Conservation (phyloP, 257 asterid genomes). For the Capsicum rhomboideum region DNA sequence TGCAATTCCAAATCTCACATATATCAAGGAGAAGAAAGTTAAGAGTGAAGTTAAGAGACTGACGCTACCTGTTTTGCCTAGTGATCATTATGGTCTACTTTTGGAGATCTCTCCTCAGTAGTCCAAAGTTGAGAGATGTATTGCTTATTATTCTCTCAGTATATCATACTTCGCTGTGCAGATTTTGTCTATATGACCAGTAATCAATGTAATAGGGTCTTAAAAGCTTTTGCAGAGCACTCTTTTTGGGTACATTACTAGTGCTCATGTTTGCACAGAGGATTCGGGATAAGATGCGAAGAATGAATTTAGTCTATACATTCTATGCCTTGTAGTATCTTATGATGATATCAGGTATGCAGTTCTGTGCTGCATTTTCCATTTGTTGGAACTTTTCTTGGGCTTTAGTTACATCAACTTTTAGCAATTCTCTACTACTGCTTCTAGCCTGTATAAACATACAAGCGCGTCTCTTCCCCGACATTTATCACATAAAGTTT, state of each 20-base stretch:
- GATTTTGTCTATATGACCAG: neutral
- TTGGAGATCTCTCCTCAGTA: constrained; percentile 40
- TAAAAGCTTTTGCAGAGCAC: neutral
- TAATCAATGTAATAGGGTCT: neutral
- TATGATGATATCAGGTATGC: neutral
- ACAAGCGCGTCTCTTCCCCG: too few relatives aligned
- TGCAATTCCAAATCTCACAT: constrained; percentile 52
- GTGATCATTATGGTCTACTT: constrained; percentile 91
- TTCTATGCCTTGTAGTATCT: neutral
- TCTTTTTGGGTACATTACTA: neutral
- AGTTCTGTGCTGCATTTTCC: neutral
- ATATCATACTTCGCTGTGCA: neutral
- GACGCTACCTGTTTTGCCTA: constrained; percentile 81
- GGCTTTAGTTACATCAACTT: neutral
- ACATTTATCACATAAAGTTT: too few relatives aligned
- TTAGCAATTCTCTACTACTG: too few relatives aligned
- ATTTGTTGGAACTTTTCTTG: neutral
- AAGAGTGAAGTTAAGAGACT: constrained; percentile 53
- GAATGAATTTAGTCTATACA: too few relatives aligned
- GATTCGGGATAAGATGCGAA: neutral
- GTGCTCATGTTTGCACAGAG: neutral
- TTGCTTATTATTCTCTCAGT: neutral
- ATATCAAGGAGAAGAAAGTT: constrained; percentile 60
- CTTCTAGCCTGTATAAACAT: too few relatives aligned
- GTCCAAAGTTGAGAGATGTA: neutral